Conservation (phyloP, 106 monocot genomes). For the Dioscorea zingiberensis region DNA sequence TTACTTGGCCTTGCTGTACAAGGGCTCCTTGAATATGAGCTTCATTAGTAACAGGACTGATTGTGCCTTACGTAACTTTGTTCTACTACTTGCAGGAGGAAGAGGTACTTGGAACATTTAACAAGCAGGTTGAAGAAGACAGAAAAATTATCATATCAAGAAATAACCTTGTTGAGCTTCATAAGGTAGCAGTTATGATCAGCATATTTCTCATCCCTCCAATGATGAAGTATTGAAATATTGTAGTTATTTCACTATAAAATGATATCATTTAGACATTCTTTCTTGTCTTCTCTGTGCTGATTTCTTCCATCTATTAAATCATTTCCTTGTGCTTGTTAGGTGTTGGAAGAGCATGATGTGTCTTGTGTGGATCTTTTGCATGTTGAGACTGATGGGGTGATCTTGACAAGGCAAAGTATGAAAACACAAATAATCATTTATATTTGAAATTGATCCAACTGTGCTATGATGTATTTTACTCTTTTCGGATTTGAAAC, state of each 20-base stretch:
- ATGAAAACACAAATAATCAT: constrained; percentile 11
- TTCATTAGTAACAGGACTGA: no score
- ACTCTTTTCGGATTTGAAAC: no score
- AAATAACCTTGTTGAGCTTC: constrained; percentile 76
- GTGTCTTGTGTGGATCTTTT: constrained; percentile 78
- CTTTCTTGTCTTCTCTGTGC: not conserved
- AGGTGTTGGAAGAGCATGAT: constrained; percentile 85
- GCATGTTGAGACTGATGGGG: constrained; percentile 64
- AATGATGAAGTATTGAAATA: no score
- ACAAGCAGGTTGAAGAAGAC: constrained; percentile 89
- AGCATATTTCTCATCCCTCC: not conserved
- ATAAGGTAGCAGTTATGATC: constrained; percentile 40
- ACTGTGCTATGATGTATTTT: no score
- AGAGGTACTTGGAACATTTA: constrained; percentile 53
- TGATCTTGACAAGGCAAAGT: constrained; percentile 77
- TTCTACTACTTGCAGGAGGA: constrained; percentile 61
- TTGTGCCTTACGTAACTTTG: no score
- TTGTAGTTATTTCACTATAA: no score
- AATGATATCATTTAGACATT: not conserved
- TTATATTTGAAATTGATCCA: no score
- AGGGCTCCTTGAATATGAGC: no score
- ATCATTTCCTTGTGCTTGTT: constrained; percentile 3
- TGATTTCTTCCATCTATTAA: not conserved
- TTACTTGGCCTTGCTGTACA: no score
- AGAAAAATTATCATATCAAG: constrained; percentile 80